A percentile compares a stretch with the other conserved stretches of the same genome.
These are phyloP conservation scores for Rosa hybrid DNA, from an alignment of 331 rosid species.

Conservation along the genomic window DNA sequence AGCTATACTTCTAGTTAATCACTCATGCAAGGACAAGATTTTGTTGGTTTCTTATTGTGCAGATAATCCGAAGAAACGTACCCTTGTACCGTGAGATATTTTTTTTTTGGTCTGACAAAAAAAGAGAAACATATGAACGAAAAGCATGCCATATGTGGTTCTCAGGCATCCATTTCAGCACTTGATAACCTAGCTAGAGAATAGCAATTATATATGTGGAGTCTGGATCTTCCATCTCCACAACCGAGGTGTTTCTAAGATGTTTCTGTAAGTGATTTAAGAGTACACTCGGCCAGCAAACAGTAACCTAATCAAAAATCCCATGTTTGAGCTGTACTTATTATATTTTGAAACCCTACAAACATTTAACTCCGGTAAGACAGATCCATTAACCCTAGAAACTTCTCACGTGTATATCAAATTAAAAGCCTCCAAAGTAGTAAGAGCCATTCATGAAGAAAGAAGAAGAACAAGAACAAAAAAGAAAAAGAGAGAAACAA, in stretches of 20 bases:
- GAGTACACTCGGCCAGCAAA: not conserved
- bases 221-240: not conserved
- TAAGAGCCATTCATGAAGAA: not conserved
- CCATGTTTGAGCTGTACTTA: slow-evolving; percentile 1
- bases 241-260: not conserved
- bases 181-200: not conserved
- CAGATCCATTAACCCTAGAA: slow-evolving; percentile 3
- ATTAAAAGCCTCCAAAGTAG: not conserved
- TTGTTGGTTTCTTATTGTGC: not conserved
- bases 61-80: too few species aligned
- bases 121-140: not conserved
- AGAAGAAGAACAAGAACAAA: not conserved
- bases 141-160: not conserved
- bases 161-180: not conserved
- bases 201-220: not conserved
- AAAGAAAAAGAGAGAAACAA: not conserved
- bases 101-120: not conserved
- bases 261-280: not conserved
- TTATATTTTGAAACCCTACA: not conserved
- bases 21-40: not conserved
- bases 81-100: not conserved
- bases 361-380: not conserved
- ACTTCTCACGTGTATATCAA: not conserved
- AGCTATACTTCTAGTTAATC: not conserved
- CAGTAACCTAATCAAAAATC: not conserved